These are phyloP conservation scores for Termitomyces sp. DNA, from an alignment of 768 basidiomycete species.

Conservation along the genomic window DNA sequence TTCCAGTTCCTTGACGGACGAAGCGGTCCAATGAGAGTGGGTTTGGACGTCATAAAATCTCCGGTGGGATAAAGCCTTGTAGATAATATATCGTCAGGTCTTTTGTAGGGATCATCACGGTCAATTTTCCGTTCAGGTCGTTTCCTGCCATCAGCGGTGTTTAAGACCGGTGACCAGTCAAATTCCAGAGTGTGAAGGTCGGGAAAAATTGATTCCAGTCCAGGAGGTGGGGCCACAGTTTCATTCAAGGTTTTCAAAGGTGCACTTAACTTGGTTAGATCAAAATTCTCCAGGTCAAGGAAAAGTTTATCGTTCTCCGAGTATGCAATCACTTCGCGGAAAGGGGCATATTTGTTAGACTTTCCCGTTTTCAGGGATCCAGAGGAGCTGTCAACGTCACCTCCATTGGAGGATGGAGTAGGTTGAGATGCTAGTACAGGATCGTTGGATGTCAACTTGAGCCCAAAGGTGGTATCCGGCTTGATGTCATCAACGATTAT, in stretches of 20 bases:
- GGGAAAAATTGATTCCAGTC: conserved; percentile 74
- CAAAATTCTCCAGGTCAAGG: conserved; percentile 39
- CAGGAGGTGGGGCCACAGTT: conserved; percentile 26
- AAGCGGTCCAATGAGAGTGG: conserved; percentile 79
- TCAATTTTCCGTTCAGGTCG: conserved; percentile 56
- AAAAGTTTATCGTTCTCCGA: conserved; percentile 51
- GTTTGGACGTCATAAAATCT: conserved; percentile 75
- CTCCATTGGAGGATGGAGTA: conserved; percentile 34
- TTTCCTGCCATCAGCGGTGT: conserved; percentile 37
- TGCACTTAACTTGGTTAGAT: conserved; percentile 15
- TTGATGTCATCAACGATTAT: conserved; percentile 22
- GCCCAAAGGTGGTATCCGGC: conserved; percentile 27
- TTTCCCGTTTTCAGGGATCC: conserved; percentile 36
- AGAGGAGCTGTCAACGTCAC: conserved; percentile 27
- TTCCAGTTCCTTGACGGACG: conserved; percentile 76
- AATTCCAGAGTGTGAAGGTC: conserved; percentile 64
- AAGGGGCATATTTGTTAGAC: conserved; percentile 43
- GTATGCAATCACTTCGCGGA: conserved; percentile 62
- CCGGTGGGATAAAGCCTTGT: conserved; percentile 73
- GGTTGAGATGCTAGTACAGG: conserved; percentile 44
- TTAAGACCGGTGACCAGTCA: conserved; percentile 35
- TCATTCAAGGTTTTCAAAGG: conserved; percentile 23
- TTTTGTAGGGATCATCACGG: conserved; percentile 67
- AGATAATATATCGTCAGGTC: conserved; percentile 74
- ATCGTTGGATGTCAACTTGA: conserved; percentile 55